phyloP scores from a whole-genome alignment of 495 filamentous ascomycete genomes.

The Astrocystis sublimbata region DNA sequence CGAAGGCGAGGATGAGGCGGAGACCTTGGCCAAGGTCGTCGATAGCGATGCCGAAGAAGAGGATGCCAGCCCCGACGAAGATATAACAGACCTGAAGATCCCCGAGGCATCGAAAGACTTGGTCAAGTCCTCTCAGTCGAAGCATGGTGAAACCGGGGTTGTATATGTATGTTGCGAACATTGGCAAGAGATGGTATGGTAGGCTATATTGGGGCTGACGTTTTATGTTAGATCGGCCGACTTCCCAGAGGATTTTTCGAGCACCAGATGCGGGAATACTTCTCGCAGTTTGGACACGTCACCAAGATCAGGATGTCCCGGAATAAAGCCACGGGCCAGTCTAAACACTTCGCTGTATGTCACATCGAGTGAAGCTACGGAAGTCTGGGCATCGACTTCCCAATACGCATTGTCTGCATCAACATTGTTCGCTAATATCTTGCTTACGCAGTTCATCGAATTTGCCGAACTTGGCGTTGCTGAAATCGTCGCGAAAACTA shows the following conservation, averaged over 20 bases:
- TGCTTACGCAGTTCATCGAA: slow-evolving; percentile 65
- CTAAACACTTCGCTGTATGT: slow-evolving; percentile 75
- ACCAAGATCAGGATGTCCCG: slow-evolving; percentile 78
- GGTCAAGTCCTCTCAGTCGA: slow-evolving; percentile 49
- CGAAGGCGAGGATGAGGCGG: slow-evolving; percentile 46
- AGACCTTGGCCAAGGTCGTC: slow-evolving; percentile 70
- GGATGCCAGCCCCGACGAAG: slow-evolving; percentile 49
- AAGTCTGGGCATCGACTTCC: background rate
- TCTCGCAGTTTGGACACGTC: slow-evolving; percentile 91
- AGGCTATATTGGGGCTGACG: slow-evolving; percentile 25
- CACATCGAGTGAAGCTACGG: background rate
- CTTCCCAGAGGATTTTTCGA: slow-evolving; percentile 79
- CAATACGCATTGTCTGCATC: too few species aligned
- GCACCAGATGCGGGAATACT: slow-evolving; percentile 90
- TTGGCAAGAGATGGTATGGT: background rate
- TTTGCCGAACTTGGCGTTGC: slow-evolving; percentile 78
- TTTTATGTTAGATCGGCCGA: slow-evolving; percentile 16
- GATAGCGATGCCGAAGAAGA: slow-evolving; percentile 75
- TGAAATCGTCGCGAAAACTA: slow-evolving; percentile 85
- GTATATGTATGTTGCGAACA: slow-evolving; percentile 62
- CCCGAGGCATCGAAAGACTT: slow-evolving; percentile 65
- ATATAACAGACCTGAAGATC: slow-evolving; percentile 45
- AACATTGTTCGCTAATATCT: background rate
- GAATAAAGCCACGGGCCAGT: slow-evolving; percentile 82
- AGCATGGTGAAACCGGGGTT: slow-evolving; percentile 65